Evolutionary conservation across 768 basidiomycete genomes (phyloP).

Genomic region (Gymnopilus dilepis): DNA sequence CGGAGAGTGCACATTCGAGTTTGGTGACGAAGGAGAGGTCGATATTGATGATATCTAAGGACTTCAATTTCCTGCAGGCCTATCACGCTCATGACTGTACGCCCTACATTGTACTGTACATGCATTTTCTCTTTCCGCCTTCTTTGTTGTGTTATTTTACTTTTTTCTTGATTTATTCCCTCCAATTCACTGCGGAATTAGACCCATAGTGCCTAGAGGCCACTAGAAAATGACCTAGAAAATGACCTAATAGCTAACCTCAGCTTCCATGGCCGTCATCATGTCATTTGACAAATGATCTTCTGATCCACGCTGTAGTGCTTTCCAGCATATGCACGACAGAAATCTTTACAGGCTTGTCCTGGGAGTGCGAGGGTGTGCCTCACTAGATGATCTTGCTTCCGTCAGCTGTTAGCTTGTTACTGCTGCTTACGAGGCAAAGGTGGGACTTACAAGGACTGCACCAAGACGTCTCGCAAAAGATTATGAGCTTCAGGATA

Average conservation of each 20-base stretch:
- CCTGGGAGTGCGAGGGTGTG: too few species aligned
- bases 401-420: too few species aligned
- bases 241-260: not conserved
- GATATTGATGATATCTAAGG: constrained; percentile 89
- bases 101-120: constrained; percentile 10
- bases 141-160: constrained; percentile 22
- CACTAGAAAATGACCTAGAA: not conserved
- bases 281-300: not conserved
- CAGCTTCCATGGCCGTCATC: not conserved
- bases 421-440: too few species aligned
- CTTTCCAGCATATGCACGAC: too few species aligned
- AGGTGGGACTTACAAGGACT: too few species aligned
- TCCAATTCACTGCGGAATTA: constrained; percentile 13
- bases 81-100: constrained; percentile 24
- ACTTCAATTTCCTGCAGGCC: constrained; percentile 19
- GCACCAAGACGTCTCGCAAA: too few species aligned
- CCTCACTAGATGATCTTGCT: too few species aligned
- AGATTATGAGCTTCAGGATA: too few species aligned
- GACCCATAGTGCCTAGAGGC: not conserved
- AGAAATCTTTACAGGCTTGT: too few species aligned
- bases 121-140: constrained; percentile 18
- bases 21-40: constrained; percentile 86
- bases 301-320: too few species aligned
- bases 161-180: constrained; percentile 13
- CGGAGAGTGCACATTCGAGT: constrained; percentile 89